These are phyloP conservation scores for Telfairia occidentalis DNA, from an alignment of 331 rosid species.

Conservation along the genomic window DNA sequence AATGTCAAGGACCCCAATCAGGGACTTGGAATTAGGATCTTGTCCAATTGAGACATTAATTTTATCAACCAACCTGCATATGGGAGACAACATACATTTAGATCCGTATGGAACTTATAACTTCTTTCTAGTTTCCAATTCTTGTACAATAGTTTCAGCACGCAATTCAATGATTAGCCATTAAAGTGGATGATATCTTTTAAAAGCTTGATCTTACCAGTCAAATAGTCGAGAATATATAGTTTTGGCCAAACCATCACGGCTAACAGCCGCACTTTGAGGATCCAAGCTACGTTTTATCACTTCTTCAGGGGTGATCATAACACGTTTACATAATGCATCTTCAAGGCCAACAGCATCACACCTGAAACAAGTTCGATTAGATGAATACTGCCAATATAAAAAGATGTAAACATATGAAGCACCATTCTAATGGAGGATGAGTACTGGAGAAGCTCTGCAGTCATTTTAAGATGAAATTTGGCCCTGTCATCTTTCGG, in stretches of 20 bases:
- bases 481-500: constrained; percentile 84
- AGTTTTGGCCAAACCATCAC: constrained; percentile 95
- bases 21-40: constrained; percentile 65
- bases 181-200: not conserved
- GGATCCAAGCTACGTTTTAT: constrained; percentile 96
- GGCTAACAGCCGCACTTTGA: constrained; percentile 73
- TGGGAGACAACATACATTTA: constrained; percentile 20
- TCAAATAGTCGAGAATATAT: constrained; percentile 91
- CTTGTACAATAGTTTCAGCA: not conserved
- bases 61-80: constrained; percentile 89
- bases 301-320: constrained; percentile 99
- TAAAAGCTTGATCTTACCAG: constrained; percentile 42
- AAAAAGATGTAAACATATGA: constrained; percentile 14
- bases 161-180: constrained; percentile 1
- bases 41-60: constrained; percentile 91
- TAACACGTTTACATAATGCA: constrained; percentile 94
- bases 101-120: not conserved
- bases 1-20: constrained; percentile 97
- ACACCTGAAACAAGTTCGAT: constrained; percentile 51
- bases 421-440: constrained; percentile 12
- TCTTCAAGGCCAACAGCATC: constrained; percentile 61
- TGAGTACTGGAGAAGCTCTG: constrained; percentile 91
- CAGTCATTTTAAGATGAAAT: constrained; percentile 69
- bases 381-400: constrained; percentile 1
- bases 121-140: constrained; percentile 1